phyloP scores from a whole-genome alignment of 257 asterid genomes.

The Solanum bukasovii region DNA sequence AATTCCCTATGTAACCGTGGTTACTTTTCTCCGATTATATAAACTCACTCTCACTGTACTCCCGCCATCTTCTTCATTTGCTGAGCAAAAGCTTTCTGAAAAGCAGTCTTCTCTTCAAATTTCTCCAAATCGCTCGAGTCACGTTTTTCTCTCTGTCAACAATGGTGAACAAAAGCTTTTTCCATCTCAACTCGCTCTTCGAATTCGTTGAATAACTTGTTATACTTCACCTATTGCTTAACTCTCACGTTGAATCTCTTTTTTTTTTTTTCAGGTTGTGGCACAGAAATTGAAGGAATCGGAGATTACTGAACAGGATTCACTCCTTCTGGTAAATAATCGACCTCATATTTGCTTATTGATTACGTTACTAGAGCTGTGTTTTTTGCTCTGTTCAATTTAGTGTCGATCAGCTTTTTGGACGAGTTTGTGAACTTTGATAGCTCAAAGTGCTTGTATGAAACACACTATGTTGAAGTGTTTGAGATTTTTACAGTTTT shows the following conservation, averaged over 20 bases:
- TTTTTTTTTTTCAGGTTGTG: slow-evolving; percentile 38
- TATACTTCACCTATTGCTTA: background rate
- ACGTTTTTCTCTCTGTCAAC: background rate
- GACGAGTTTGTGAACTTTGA: background rate
- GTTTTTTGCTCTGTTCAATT: background rate
- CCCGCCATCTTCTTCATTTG: background rate
- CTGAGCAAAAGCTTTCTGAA: background rate
- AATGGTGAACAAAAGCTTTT: background rate
- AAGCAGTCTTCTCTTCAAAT: background rate
- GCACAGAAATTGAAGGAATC: slow-evolving; percentile 80
- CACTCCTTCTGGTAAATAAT: slow-evolving; percentile 63
- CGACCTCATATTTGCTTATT: background rate
- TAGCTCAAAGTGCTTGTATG: background rate
- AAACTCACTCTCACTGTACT: background rate
- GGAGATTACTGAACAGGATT: slow-evolving; percentile 95
- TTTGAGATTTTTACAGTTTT: background rate
- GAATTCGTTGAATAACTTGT: background rate
- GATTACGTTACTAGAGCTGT: background rate
- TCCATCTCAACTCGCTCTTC: background rate
- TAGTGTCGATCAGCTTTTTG: background rate
- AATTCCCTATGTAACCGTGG: background rate
- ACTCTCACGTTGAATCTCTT: background rate
- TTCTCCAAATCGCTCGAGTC: background rate
- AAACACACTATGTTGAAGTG: background rate
- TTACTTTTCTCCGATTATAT: background rate